Base-by-base conservation (phyloP, 2,329 filamentous ascomycete species). In the Didymella glomerata region DNA sequence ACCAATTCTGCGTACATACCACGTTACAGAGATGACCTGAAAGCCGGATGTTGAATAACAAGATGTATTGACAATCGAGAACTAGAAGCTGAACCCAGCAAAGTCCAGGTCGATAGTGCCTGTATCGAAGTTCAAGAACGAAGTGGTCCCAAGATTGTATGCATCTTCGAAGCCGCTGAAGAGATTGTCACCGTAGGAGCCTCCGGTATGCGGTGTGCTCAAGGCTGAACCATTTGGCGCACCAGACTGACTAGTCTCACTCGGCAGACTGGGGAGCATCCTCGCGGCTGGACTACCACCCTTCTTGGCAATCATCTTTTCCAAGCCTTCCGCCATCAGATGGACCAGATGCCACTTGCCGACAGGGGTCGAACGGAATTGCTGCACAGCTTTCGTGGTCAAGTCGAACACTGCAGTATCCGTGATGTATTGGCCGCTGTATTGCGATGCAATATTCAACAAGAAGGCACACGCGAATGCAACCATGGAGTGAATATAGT, bases 381-480 rank as follows among this genome's bases (percentile, higher is more conserved):
- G 73, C 16, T 70, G 68, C 2, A 81, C 77, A 0, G 81, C 73
- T 27, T 73, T 73, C 0, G 70, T 72, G 0, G 76, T 79, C 22
- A 82, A 63, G 10, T 79, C 73, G 25, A 73, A 68, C 1, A 82
- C 79, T 1, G 73, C 64, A 1, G 68, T 65, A 3, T 75, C 70
- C 14, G 80, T 75, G 13, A 81, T 76, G 2, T 81, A 72, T 3
- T 76, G 73, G 7, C 75, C 76, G 0, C 72, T 67, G 61, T 81
- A 78, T 27, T 80, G 82, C 24, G 78, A 75, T 1, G 81, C 76
- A 1, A 84, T 72, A 60, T 83, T 83, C 34, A 83, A 77, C 1
- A 84, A 74, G 58, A 85, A 84, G 64, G 83, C 81, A 64, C 81
- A 83, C 1, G 83, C 82, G 57, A 84, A 84, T 0, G 80, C 81